Conservation (phyloP, 1,284 basidiomycete genomes). For the Melampsora larici-populina region DNA sequence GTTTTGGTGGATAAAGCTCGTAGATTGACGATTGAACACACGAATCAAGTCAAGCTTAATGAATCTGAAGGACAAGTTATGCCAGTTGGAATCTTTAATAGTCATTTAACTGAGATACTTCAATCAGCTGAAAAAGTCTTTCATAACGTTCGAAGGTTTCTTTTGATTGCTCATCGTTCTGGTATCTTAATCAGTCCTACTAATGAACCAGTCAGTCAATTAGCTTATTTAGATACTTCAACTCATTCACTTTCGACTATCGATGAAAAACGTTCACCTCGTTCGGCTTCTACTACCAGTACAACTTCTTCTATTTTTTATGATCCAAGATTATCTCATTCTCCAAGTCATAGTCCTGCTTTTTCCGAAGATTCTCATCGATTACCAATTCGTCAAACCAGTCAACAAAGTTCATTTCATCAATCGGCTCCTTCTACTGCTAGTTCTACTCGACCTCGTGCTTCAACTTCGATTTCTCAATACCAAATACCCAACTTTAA, state of each 20-base stretch:
- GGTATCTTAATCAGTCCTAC: not conserved
- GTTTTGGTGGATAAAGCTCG: slow-evolving; percentile 79
- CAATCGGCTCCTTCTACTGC: slow-evolving; percentile 57
- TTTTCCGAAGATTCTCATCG: not conserved
- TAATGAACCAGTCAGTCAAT: not conserved
- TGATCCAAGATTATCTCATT: no score
- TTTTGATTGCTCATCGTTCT: slow-evolving; percentile 4
- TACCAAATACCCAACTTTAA: slow-evolving; percentile 46
- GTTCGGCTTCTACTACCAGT: slow-evolving; percentile 12
- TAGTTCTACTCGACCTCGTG: slow-evolving; percentile 67
- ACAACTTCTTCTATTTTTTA: no score
- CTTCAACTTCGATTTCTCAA: slow-evolving; percentile 57
- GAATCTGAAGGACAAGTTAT: slow-evolving; percentile 44
- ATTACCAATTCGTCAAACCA: not conserved
- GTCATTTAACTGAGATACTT: slow-evolving; percentile 54
- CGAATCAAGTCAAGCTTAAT: slow-evolving; percentile 40
- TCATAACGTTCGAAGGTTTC: slow-evolving; percentile 53
- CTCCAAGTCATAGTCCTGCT: no score
- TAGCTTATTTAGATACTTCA: slow-evolving; percentile 6
- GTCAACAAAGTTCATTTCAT: slow-evolving; percentile 48
- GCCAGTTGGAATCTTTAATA: not conserved
- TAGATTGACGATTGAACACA: slow-evolving; percentile 62
- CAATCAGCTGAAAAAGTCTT: slow-evolving; percentile 56
- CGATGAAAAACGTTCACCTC: not conserved
- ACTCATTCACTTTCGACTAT: not conserved